Conservation (phyloP, 2,329 filamentous ascomycete species). For the Coniochaeta sp. region DNA sequence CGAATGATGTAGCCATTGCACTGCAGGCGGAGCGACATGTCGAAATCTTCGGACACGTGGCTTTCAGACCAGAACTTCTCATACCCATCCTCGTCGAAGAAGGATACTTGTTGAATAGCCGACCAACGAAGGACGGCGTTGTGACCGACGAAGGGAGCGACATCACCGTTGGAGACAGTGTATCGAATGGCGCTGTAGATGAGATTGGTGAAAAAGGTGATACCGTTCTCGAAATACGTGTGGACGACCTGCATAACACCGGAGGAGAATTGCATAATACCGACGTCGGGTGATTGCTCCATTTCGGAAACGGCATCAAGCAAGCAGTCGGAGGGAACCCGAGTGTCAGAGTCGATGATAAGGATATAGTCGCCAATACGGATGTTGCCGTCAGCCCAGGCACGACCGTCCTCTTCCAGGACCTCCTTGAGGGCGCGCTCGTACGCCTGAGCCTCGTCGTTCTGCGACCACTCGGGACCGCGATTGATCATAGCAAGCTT, state of each 20-base stretch:
- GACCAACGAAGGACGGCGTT: conserved; percentile 71
- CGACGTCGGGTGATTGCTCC: conserved; percentile 72
- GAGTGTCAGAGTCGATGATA: conserved; percentile 72
- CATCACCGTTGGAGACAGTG: conserved; percentile 70
- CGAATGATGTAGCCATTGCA: conserved; percentile 66
- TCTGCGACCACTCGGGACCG: conserved; percentile 56
- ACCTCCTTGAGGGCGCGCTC: conserved; percentile 57
- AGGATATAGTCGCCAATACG: conserved; percentile 79
- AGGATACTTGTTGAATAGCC: conserved; percentile 66
- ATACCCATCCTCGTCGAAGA: conserved; percentile 61
- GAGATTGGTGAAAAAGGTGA: conserved; percentile 66
- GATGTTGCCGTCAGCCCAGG: conserved; percentile 80
- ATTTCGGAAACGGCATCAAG: conserved; percentile 76
- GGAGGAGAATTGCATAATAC: conserved; percentile 70
- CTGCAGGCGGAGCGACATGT: conserved; percentile 73
- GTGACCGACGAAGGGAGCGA: conserved; percentile 75
- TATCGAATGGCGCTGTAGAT: conserved; percentile 73
- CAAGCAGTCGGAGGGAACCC: conserved; percentile 69
- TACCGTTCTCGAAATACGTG: conserved; percentile 65
- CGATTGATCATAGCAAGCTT: conserved; percentile 53
- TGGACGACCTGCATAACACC: conserved; percentile 74
- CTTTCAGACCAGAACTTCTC: conserved; percentile 79
- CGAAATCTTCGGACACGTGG: conserved; percentile 75
- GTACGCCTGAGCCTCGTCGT: conserved; percentile 61
- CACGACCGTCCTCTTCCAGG: conserved; percentile 59